Evolutionary conservation across 2,329 filamentous ascomycete species (phyloP).

Genomic region (Knufia petricola): DNA sequence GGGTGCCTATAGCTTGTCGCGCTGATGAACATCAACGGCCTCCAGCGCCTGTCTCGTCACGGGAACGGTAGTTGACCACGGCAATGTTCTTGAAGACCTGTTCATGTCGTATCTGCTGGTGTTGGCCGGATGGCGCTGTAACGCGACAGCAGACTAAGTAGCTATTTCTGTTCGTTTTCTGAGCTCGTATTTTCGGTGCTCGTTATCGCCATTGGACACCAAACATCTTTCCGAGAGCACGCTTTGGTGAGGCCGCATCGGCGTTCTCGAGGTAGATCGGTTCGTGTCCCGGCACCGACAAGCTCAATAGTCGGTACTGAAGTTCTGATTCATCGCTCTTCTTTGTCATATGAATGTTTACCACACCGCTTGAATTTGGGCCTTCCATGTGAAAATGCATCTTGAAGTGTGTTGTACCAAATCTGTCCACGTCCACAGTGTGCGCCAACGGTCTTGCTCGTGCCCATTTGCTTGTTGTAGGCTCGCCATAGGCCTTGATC

Average conservation of each 20-base stretch:
- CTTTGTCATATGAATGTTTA: slow-evolving; percentile 69
- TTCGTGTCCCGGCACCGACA: slow-evolving; percentile 58
- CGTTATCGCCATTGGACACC: slow-evolving; percentile 38
- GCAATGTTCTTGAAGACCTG: no score
- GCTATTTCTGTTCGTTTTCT: no score
- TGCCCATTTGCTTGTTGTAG: slow-evolving; percentile 73
- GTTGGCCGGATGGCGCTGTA: no score
- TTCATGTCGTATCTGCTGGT: no score
- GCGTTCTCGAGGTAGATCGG: slow-evolving; percentile 39
- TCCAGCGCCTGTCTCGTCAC: no score
- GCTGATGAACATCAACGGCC: no score
- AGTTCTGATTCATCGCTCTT: slow-evolving; percentile 55
- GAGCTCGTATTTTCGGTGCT: neutral
- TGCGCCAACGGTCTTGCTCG: slow-evolving; percentile 48
- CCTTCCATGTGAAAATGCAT: slow-evolving; percentile 85
- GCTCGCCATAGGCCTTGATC: slow-evolving; percentile 73
- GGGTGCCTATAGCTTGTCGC: no score
- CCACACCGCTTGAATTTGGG: slow-evolving; percentile 61
- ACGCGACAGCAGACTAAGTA: no score
- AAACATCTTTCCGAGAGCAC: slow-evolving; percentile 40
- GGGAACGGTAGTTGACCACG: no score
- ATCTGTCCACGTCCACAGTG: slow-evolving; percentile 57
- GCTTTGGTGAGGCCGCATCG: slow-evolving; percentile 30
- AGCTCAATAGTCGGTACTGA: slow-evolving; percentile 67
- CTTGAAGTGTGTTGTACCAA: slow-evolving; percentile 68